Percentiles rank a stretch among this genome's conserved stretches.
phyloP scores from a whole-genome alignment of 1,139 yeast species.

The Pichiaceae sp. region DNA sequence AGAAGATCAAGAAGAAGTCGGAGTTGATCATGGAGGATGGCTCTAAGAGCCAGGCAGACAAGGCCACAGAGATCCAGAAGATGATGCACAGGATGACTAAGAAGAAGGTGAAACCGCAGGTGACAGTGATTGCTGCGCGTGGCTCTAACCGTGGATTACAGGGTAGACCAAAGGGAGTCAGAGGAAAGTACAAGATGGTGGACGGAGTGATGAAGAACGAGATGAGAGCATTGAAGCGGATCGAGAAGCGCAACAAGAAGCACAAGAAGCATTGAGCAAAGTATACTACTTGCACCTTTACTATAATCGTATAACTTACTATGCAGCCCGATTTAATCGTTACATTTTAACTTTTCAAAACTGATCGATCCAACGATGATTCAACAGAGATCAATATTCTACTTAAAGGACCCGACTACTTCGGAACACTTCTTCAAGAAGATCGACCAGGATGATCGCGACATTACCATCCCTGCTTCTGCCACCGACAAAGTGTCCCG shows the following conservation, averaged over 20 bases:
- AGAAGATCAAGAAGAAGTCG: conserved; percentile 87
- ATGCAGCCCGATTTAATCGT: neutral
- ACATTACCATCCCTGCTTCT: conserved; percentile 12
- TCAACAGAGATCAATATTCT: conserved; percentile 12
- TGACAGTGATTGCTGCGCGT: conserved; percentile 82
- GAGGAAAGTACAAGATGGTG: conserved; percentile 98
- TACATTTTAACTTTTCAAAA: neutral
- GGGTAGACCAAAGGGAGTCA: conserved; percentile 95
- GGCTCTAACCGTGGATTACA: conserved; percentile 80
- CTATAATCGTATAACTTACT: neutral
- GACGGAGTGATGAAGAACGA: conserved; percentile 98
- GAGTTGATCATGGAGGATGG: conserved; percentile 85
- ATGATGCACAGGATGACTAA: conserved; percentile 72
- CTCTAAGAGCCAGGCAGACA: conserved; percentile 83
- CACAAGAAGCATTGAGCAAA: conserved; percentile 1
- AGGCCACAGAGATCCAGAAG: conserved; percentile 85
- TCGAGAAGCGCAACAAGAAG: conserved; percentile 72
- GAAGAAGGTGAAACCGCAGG: conserved; percentile 73
- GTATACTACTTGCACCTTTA: neutral
- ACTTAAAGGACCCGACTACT: conserved; percentile 7
- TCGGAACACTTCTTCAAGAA: conserved; percentile 8
- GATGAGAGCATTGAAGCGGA: conserved; percentile 84
- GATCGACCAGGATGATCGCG: conserved; percentile 8
- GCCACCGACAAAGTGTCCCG: conserved; percentile 7
- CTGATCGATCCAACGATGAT: conserved; percentile 4